phyloP scores from a whole-genome alignment of 371 early-diverging fungal genomes.

The Blastocladiella emersonii region DNA sequence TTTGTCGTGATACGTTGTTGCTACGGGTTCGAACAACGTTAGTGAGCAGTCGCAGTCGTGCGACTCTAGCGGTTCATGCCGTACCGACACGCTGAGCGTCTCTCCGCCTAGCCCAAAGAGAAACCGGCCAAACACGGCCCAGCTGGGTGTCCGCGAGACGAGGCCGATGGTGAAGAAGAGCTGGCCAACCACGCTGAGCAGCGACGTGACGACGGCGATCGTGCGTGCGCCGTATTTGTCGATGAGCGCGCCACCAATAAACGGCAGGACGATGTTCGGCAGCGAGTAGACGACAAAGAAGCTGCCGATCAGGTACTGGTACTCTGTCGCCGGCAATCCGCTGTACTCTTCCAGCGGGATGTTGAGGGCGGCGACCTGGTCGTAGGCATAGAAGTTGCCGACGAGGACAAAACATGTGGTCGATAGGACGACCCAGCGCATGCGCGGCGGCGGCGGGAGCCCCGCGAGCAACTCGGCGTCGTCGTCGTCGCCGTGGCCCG shows the following conservation, averaged over 20 bases:
- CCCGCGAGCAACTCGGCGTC: no score
- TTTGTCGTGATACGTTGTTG: slow-evolving; percentile 29
- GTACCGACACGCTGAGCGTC: slow-evolving; percentile 26
- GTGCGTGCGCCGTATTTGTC: slow-evolving; percentile 24
- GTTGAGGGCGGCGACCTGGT: slow-evolving; percentile 11
- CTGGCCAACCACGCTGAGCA: slow-evolving; percentile 43
- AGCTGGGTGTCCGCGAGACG: slow-evolving; percentile 14
- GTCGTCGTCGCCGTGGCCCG: no score
- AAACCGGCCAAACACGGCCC: slow-evolving; percentile 30
- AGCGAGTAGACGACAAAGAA: slow-evolving; percentile 46
- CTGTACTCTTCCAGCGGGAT: slow-evolving; percentile 18
- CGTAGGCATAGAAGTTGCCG: neutral
- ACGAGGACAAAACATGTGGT: neutral
- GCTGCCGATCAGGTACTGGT: slow-evolving; percentile 19
- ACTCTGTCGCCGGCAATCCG: slow-evolving; percentile 15
- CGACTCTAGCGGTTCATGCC: no score
- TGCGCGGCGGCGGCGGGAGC: neutral
- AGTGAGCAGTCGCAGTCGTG: no score
- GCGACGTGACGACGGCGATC: slow-evolving; percentile 31
- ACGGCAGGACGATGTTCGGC: slow-evolving; percentile 51
- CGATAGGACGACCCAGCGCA: neutral
- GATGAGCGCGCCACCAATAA: slow-evolving; percentile 34
- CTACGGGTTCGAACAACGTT: neutral
- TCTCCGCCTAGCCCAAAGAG: slow-evolving; percentile 42
- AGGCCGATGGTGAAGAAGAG: slow-evolving; percentile 40